Base-by-base conservation (phyloP, 129 eudicot genomes). In the Calendula officinalis region DNA sequence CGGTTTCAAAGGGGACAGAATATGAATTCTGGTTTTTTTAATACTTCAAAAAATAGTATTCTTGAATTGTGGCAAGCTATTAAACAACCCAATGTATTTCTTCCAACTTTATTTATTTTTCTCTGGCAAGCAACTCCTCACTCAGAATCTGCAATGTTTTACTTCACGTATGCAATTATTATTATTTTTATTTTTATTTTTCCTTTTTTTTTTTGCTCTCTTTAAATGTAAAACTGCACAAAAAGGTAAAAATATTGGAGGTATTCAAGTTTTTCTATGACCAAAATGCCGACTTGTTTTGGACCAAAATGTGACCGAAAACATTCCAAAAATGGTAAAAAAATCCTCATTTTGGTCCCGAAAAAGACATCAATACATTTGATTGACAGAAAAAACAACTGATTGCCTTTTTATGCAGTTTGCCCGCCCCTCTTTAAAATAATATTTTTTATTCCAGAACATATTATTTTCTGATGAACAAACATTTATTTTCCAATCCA, bases 91-190 rank as follows among this genome's bases (percentile, higher is more conserved):
- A 86, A 80, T 47, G 85, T 94, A 33, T 82, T 88, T 64, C 94
- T 88, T 70, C 99, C 99, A 58, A 94, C 99, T 16, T 39, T 88
- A 59, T 94, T 94, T 71, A 80, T 94, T 67, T 94, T 94, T 71
- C 84, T 94, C 22, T 94, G 99, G 99, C 99, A 94, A 74, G 96
- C 96, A 65, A 94, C 99, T 41, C 99, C 99, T 14, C 99, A 88
- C 42, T 94, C 99, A 8, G 99, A 94, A 32, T 80, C 99, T 51
- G 97, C 99, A 75, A 94, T 94, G 99, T 94, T 94, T 65, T 94
- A 76, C 80, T 94, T 94, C 88, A 94, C 89, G 99, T 94, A 88
- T 34, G 7, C 40, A 7, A 57, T 12, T 13, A 53, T 13, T 12
- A 4, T 41, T 40, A 38, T 49, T 15, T 67, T n/a, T n/a, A n/a